phyloP scores from a whole-genome alignment of 805 yeast species.

The Metschnikowia baotianmanensis region DNA sequence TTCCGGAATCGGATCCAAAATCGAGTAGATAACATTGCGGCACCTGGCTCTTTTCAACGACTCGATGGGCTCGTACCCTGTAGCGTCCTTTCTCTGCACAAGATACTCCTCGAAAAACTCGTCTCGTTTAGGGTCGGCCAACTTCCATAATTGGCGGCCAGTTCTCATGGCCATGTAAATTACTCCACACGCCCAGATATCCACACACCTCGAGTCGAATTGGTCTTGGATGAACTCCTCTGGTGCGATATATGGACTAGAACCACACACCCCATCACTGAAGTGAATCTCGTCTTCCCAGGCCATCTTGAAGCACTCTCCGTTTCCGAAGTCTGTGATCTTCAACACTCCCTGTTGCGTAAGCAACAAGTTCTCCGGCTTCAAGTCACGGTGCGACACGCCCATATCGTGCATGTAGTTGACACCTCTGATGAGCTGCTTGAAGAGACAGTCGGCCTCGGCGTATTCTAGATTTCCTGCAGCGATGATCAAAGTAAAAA shows the following conservation, averaged over 20 bases:
- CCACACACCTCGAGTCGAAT: slow-evolving; percentile 81
- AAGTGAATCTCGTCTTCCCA: slow-evolving; percentile 74
- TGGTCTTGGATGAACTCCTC: slow-evolving; percentile 66
- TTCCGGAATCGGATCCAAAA: slow-evolving; percentile 85
- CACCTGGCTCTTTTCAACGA: slow-evolving; percentile 80
- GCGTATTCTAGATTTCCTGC: slow-evolving; percentile 75
- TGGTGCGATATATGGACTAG: slow-evolving; percentile 89
- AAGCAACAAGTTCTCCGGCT: slow-evolving; percentile 79
- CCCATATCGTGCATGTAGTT: slow-evolving; percentile 89
- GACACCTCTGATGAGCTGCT: slow-evolving; percentile 80
- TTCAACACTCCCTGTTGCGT: slow-evolving; percentile 72
- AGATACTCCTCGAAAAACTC: slow-evolving; percentile 76
- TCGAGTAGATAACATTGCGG: slow-evolving; percentile 88
- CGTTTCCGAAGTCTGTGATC: slow-evolving; percentile 86
- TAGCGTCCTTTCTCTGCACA: slow-evolving; percentile 71
- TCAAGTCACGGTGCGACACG: slow-evolving; percentile 83
- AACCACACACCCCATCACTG: slow-evolving; percentile 78
- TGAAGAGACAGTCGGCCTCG: slow-evolving; percentile 89
- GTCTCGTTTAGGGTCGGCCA: slow-evolving; percentile 72
- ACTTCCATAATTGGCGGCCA: slow-evolving; percentile 89
- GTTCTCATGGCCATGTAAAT: slow-evolving; percentile 93
- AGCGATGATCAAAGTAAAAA: slow-evolving; percentile 69
- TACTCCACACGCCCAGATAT: slow-evolving; percentile 92
- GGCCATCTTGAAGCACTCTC: slow-evolving; percentile 80
- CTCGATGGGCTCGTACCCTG: slow-evolving; percentile 93